Conservation (phyloP, 1,284 basidiomycete genomes). For the Lentinula novae-zelandiae region DNA sequence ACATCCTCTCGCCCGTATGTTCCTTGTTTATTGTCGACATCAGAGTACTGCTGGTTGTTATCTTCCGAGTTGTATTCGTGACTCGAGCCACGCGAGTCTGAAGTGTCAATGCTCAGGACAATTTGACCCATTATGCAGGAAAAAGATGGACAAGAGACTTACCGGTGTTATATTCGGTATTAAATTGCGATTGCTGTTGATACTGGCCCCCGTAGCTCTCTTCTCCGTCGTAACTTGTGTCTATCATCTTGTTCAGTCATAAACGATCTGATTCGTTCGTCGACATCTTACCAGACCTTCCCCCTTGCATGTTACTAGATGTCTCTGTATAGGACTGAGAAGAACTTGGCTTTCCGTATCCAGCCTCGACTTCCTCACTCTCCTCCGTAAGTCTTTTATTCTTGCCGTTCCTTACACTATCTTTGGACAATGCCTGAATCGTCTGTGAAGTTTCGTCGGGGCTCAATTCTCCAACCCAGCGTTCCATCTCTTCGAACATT, state of each 20-base stretch:
- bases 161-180: not conserved
- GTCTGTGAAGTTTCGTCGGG: constrained; percentile 37
- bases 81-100: not conserved
- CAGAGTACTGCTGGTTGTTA: not conserved
- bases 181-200: not conserved
- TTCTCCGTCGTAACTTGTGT: not conserved
- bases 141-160: not conserved
- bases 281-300: not conserved
- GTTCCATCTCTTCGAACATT: constrained; percentile 59
- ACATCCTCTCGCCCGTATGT: constrained; percentile 16
- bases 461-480: constrained; percentile 54
- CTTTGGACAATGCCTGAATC: constrained; percentile 47
- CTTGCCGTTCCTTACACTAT: constrained; percentile 36
- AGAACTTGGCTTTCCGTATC: constrained; percentile 23
- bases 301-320: constrained; percentile 18
- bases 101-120: not conserved
- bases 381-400: constrained; percentile 35
- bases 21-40: constrained; percentile 1
- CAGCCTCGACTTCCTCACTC: constrained; percentile 31
- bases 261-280: not conserved
- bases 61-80: not conserved
- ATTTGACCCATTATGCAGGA: not conserved
- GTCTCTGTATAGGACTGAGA: not conserved
- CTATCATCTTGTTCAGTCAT: not conserved
- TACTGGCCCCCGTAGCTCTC: not conserved